Evolutionary conservation across 352 stramenopile species (phyloP).

Genomic region (Thalassiosira ordinaria): DNA sequence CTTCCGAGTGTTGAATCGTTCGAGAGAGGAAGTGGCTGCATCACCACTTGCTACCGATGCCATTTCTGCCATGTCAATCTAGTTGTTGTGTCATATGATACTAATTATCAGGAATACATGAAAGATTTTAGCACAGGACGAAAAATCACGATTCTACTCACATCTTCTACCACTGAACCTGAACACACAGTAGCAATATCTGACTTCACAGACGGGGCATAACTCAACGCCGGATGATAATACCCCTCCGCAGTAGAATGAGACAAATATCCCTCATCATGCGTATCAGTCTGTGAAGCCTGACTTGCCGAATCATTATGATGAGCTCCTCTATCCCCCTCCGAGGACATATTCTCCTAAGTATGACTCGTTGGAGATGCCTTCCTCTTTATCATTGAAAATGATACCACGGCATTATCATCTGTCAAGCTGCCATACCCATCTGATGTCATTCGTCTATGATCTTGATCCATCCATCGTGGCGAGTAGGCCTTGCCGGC

Average conservation of each 20-base stretch:
- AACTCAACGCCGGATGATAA: conserved; percentile 16
- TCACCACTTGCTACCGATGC: conserved; percentile 30
- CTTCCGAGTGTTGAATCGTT: conserved; percentile 22
- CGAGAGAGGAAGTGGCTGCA: conserved; percentile 5
- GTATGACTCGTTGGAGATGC: background rate
- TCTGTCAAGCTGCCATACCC: conserved; percentile 14
- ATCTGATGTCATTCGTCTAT: background rate
- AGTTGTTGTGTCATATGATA: background rate
- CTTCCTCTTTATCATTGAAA: conserved; percentile 25
- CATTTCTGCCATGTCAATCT: conserved; percentile 38
- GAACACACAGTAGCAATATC: conserved; percentile 44
- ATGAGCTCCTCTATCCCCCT: too few species aligned
- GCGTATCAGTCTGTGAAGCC: conserved; percentile 26
- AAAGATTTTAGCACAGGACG: background rate
- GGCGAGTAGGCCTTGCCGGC: conserved; percentile 28
- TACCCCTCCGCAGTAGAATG: conserved; percentile 41
- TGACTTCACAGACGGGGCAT: conserved; percentile 26
- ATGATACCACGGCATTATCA: conserved; percentile 18
- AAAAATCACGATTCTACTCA: background rate
- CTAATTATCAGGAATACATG: too few species aligned
- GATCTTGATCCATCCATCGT: conserved; percentile 32
- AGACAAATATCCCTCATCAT: conserved; percentile 47
- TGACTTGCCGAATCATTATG: conserved; percentile 29
- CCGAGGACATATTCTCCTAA: too few species aligned
- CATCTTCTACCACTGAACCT: conserved; percentile 33